Base-by-base conservation (phyloP, 257 asterid species). In the Solanum ossicruentum region DNA sequence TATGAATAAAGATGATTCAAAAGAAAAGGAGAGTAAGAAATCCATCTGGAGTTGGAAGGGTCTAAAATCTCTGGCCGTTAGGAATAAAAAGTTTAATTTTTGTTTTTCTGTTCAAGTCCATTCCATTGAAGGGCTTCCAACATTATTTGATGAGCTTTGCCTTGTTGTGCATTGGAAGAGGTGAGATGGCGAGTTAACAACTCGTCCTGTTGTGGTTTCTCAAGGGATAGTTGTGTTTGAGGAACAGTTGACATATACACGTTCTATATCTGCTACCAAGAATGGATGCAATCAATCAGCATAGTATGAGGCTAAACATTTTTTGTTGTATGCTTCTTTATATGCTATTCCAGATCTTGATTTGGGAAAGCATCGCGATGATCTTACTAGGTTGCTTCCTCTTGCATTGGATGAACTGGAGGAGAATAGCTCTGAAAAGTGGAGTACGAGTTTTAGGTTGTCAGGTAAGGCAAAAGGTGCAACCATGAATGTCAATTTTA, bases 41-140 rank as follows among this genome's bases (percentile, higher is more conserved):
- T 88, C 98, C 10, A 91, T 94, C 72, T 97, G 99, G 99, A 93
- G 97, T 86, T 97, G 99, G 99, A 93, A 93, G 89, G 89, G 92
- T 52, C 78, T 97, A 61, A 95, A 92, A 91, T 91, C 99, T 23
- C 88, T 95, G 82, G 93, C 98, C 85, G 91, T 86, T 83, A 89
- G 97, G 39, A 92, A 86, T 89, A 92, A 94, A 7, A 90, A 92
- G 84, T 95, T 97, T 82, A 86, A 86, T 83, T 93, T 94, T 83
- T 84, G 93, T 85, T 97, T 97, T 89, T 89, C 97, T 4, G 93
- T 97, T 65, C 92, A 90, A 80, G 97, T 97, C 55, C 98, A 97
- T 88, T 93, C 94, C 5, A 84, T 97, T 51, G 97, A 90, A 88
- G 95, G 97, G 17, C 88, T 97, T 71, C 96, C 98, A 1, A 51